Percentiles rank a stretch among this genome's conserved stretches.
Evolutionary conservation across 257 asterid genomes (phyloP).

Genomic region (Datura wrightii): DNA sequence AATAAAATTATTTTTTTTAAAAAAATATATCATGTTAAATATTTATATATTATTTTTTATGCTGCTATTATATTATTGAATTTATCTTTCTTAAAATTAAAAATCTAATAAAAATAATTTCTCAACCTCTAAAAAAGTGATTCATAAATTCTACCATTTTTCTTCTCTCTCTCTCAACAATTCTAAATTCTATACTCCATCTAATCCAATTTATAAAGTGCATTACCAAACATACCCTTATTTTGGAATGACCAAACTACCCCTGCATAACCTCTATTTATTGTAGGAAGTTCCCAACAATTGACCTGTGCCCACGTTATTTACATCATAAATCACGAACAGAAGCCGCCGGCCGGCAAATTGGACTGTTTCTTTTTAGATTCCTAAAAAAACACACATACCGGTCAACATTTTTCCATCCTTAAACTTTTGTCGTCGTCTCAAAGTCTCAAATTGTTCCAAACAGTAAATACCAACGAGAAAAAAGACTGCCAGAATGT

Average conservation of each 20-base stretch:
- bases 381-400: not conserved
- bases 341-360: slow-evolving; percentile 51
- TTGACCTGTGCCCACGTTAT: slow-evolving; percentile 34
- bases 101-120: no score
- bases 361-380: slow-evolving; percentile 43
- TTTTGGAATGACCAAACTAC: not conserved
- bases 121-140: no score
- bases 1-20: no score
- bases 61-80: no score
- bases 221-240: not conserved
- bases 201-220: not conserved
- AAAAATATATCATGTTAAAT: no score
- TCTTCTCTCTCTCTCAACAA: no score
- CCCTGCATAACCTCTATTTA: not conserved
- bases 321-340: slow-evolving; percentile 31
- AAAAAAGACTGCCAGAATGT: slow-evolving; percentile 31
- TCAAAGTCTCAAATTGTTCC: not conserved
- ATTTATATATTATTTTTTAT: no score
- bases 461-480: not conserved
- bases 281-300: not conserved
- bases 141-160: no score
- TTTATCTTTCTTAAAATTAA: no score
- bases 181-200: not conserved
- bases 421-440: not conserved
- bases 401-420: slow-evolving; percentile 38